Evolutionary conservation across 768 basidiomycete species (phyloP).

Genomic region (Rubroboletus pulcherrimus): DNA sequence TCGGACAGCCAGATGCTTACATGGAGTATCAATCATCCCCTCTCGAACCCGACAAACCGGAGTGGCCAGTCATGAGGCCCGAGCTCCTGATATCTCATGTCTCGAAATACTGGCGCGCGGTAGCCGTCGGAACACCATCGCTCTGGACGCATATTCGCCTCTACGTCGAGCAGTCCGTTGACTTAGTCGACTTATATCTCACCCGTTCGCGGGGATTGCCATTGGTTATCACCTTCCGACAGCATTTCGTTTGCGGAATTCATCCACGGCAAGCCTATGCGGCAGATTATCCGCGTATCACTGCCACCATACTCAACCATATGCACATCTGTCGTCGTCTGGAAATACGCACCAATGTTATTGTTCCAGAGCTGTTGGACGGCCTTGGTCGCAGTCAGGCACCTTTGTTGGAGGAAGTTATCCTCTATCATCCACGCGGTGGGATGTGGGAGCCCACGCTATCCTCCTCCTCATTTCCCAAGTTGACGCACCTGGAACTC

Average conservation of each 20-base stretch:
- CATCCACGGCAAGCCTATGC: conserved; percentile 19
- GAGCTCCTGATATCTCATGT: conserved; percentile 39
- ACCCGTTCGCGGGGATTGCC: conserved; percentile 25
- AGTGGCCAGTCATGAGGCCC: conserved; percentile 16
- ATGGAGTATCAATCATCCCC: not conserved
- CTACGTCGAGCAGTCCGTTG: conserved; percentile 23
- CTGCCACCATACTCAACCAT: conserved; percentile 25
- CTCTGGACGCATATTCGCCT: conserved; percentile 38
- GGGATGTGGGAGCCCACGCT: conserved; percentile 8
- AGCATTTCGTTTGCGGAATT: conserved; percentile 18
- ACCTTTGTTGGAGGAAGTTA: conserved; percentile 25
- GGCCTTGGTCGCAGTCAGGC: conserved; percentile 20
- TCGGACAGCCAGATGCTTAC: conserved; percentile 2
- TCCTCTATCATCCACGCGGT: conserved; percentile 21
- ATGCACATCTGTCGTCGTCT: conserved; percentile 24
- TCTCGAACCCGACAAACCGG: not conserved
- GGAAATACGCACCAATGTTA: conserved; percentile 24
- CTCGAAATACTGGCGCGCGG: conserved; percentile 40
- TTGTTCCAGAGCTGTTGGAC: conserved; percentile 25
- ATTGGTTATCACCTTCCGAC: conserved; percentile 20
- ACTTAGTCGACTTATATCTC: conserved; percentile 27
- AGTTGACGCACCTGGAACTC: conserved; percentile 21
- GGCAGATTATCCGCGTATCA: conserved; percentile 22
- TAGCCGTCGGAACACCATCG: conserved; percentile 35
- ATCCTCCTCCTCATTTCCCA: conserved; percentile 20